Base-by-base conservation (phyloP, 176 grass and related monocot species). In the Hyparrhenia diplandra region DNA sequence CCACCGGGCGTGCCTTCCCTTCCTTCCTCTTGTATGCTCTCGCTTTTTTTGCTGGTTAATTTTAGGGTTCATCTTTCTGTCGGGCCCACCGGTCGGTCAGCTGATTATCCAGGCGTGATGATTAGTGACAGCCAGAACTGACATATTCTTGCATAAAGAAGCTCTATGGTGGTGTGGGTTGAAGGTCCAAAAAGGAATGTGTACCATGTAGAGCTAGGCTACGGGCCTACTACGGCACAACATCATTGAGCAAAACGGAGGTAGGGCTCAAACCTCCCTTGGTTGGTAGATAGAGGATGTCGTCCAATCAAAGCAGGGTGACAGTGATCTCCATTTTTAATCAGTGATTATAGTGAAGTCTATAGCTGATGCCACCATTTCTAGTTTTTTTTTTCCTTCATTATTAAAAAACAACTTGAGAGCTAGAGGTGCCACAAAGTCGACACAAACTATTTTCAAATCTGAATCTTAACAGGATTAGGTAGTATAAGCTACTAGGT, bases 61-160 rank as follows among this genome's bases (percentile, higher is more conserved):
- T 75, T 32, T 69, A 70, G 75, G 61, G 25, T 51, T 13, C 80
- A 68, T 88, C 82, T 85, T 89, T 88, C 32, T 80, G 82, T 81
- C 64, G 64, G 71, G 14, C 20, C 71, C 55, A 55, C 64, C 71
- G 21, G 21, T n/a, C n/a, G n/a, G n/a, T 34, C 4, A 16, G 10
- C 61, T 66, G 60, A 73, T 87, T 83, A 88, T 13, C 34, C 40
- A 27, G 46, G 27, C n/a, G 27, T 34, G 43, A 72, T 82, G 52
- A 57, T 67, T 80, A 42, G 55, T 55, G 57, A 64, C 75, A 36
- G 27, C 51, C 67, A 25, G 32, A 55, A 14, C 13, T 36, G 29
- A 3, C 8, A 36, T 49, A 13, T 37, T 67, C 77, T 76, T 28
- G 35, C n/a, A 51, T 59, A 61, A 73, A 73, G 57, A 29, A 10